Conservation (phyloP, 2,329 filamentous ascomycete species). For the Fusarium pseudograminearum region DNA sequence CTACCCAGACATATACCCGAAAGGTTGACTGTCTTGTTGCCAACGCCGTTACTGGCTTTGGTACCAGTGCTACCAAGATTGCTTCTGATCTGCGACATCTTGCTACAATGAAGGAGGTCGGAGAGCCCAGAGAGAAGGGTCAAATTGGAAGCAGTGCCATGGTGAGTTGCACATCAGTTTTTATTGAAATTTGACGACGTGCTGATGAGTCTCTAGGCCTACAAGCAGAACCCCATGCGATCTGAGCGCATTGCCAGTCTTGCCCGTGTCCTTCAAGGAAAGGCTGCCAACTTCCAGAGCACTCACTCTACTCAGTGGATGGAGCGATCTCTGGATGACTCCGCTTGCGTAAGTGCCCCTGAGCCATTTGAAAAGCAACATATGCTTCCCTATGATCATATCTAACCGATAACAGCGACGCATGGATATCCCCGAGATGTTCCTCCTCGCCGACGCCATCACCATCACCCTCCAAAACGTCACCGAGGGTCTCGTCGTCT, state of each 20-base stretch:
- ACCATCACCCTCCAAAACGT: constrained; percentile 33
- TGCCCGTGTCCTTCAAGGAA: constrained; percentile 21
- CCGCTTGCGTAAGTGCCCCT: constrained; percentile 5
- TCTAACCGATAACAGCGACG: background rate
- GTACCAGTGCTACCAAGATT: constrained; percentile 76
- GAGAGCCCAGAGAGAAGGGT: constrained; percentile 61
- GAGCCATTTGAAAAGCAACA: background rate
- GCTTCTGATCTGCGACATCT: constrained; percentile 80
- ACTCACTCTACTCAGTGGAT: constrained; percentile 30
- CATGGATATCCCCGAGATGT: constrained; percentile 38
- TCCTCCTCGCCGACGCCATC: constrained; percentile 36
- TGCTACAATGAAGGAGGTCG: constrained; percentile 80
- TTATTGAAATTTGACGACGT: fast-evolving
- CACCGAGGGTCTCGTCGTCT: constrained; percentile 40
- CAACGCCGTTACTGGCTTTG: constrained; percentile 82
- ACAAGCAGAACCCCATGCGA: constrained; percentile 36
- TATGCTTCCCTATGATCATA: no score
- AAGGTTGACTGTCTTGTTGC: constrained; percentile 82
- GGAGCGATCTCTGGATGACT: constrained; percentile 31
- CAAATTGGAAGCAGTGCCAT: constrained; percentile 19
- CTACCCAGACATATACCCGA: constrained; percentile 62
- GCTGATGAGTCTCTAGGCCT: background rate
- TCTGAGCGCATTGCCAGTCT: constrained; percentile 23
- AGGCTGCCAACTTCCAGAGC: constrained; percentile 16
- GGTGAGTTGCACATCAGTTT: background rate